phyloP scores from a whole-genome alignment of 805 yeast species.

The Komagataella populi region DNA sequence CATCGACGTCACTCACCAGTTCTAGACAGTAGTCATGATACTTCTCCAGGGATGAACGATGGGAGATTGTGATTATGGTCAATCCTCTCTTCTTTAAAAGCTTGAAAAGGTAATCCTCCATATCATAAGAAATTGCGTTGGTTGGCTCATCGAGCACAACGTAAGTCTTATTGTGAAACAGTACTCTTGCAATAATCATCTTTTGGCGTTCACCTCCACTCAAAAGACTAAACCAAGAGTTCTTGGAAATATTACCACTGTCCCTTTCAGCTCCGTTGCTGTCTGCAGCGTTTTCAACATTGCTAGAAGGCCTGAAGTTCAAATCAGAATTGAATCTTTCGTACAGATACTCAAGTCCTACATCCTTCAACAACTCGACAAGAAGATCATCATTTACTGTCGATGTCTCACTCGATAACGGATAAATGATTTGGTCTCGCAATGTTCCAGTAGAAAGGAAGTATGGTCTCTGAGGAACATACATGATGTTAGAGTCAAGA shows the following conservation, averaged over 20 bases:
- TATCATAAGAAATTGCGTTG: conserved; percentile 80
- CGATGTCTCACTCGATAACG: conserved; percentile 58
- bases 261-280: conserved; percentile 9
- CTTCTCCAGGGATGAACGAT: conserved; percentile 71
- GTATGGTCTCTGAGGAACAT: conserved; percentile 79
- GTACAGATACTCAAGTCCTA: conserved; percentile 67
- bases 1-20: conserved; percentile 44
- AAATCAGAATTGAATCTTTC: conserved; percentile 44
- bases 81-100: conserved; percentile 53
- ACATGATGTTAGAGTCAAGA: conserved; percentile 49
- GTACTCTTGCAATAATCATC: conserved; percentile 72
- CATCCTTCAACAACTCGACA: conserved; percentile 54
- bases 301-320: conserved; percentile 25
- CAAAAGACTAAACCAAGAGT: conserved; percentile 69
- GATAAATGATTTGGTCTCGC: conserved; percentile 86
- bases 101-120: conserved; percentile 78
- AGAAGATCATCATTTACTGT: conserved; percentile 49
- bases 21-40: conserved; percentile 72
- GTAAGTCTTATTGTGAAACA: conserved; percentile 70
- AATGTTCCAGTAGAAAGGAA: conserved; percentile 66
- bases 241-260: conserved; percentile 10
- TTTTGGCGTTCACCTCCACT: conserved; percentile 96
- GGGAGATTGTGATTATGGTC: conserved; percentile 71
- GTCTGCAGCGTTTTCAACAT: not conserved
- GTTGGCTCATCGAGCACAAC: conserved; percentile 90